Evolutionary conservation across 305 asterid species (phyloP).

Genomic region (Fraxinus angustifolia): DNA sequence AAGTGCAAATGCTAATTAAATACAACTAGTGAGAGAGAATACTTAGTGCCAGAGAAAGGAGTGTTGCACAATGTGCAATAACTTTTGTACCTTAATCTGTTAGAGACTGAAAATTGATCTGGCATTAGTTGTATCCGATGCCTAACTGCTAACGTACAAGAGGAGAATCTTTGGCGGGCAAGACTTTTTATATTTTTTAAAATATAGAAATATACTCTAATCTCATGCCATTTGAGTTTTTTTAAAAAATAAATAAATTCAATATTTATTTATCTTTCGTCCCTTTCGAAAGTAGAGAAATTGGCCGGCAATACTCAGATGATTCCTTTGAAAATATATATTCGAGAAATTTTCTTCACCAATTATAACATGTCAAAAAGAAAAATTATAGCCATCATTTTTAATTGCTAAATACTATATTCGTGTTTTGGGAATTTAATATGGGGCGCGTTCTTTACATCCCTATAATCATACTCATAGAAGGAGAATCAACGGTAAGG

Average conservation of each 20-base stretch:
- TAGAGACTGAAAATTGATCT: slow-evolving; percentile 9
- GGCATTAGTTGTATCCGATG: slow-evolving; percentile 16
- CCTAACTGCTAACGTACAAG: slow-evolving; percentile 1
- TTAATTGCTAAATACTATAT: too few species aligned
- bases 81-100: not conserved
- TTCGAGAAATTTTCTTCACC: not conserved
- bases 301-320: not conserved
- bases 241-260: too few species aligned
- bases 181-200: not conserved
- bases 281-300: not conserved
- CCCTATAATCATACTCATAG: too few species aligned
- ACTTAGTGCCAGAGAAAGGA: not conserved
- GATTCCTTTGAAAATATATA: not conserved
- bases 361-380: not conserved
- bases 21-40: not conserved
- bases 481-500: too few species aligned
- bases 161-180: not conserved
- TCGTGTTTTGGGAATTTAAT: too few species aligned
- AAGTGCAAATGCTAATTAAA: not conserved
- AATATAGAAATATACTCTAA: not conserved
- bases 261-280: not conserved
- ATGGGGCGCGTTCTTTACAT: too few species aligned
- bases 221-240: not conserved
- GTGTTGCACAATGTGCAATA: not conserved
- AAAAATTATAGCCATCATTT: too few species aligned